Conservation (phyloP, 345 rosid genomes). For the Rhizophora mangle region DNA sequence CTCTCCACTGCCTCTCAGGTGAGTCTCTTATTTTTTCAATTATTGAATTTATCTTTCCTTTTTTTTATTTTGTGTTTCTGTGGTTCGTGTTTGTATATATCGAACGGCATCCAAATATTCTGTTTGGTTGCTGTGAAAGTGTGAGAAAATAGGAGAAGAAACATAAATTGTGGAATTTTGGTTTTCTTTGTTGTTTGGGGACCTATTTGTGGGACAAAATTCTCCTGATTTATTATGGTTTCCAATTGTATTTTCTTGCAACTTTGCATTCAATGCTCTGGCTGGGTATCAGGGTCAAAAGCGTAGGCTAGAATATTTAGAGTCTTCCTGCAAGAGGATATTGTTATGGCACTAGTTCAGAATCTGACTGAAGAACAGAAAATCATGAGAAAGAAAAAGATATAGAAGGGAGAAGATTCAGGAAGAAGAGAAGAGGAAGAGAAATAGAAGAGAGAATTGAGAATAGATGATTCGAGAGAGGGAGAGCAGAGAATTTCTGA, state of each 20-base stretch:
- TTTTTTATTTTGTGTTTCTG: not conserved
- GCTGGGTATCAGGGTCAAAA: no score
- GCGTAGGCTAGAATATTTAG: no score
- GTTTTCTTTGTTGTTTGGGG: not conserved
- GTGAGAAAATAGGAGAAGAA: not conserved
- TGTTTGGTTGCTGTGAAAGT: conserved; percentile 20
- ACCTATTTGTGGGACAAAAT: not conserved
- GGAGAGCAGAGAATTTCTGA: no score
- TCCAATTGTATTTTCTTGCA: not conserved
- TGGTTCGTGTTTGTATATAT: not conserved
- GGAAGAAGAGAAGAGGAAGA: no score
- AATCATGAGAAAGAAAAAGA: no score
- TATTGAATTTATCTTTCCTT: conserved; percentile 1
- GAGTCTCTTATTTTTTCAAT: conserved; percentile 26
- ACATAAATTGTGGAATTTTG: not conserved
- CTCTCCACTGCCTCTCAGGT: conserved; percentile 92
- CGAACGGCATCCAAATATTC: conserved; percentile 3
- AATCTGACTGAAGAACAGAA: no score
- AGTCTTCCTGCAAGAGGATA: no score
- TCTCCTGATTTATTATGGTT: not conserved
- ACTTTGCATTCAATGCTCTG: no score
- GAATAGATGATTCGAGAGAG: no score
- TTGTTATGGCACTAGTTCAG: no score
- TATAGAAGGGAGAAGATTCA: no score
- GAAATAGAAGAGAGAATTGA: no score